Conservation (phyloP, 306 rosid species). For the Lithocarpus polystachyus region DNA sequence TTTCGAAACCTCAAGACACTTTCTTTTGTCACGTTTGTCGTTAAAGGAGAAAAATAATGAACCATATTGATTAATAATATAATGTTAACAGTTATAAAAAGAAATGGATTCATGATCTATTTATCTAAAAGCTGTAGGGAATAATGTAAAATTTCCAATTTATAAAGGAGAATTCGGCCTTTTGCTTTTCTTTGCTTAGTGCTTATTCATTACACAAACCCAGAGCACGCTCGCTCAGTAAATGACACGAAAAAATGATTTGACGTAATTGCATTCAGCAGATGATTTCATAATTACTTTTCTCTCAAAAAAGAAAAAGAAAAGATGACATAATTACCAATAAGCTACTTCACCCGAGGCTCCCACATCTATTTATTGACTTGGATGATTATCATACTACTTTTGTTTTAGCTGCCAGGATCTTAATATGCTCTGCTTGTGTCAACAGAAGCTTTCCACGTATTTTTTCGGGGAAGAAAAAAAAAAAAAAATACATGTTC, state of each 20-base stretch:
- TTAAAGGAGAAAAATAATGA: constrained; percentile 41
- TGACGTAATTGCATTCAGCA: background rate
- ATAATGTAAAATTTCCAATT: background rate
- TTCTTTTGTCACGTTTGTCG: constrained; percentile 59
- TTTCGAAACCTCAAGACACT: constrained; percentile 37
- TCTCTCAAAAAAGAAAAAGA: no score
- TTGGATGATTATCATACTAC: background rate
- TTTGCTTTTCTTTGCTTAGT: background rate
- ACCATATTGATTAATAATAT: constrained; percentile 21
- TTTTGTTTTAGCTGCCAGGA: background rate
- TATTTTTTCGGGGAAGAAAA: no score
- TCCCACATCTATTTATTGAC: background rate
- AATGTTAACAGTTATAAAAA: constrained; percentile 16
- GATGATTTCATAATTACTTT: background rate
- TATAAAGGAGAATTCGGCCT: background rate
- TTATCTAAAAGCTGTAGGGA: background rate
- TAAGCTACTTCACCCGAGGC: background rate
- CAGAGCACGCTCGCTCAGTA: background rate
- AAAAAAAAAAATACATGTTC: background rate
- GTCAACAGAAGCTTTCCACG: background rate
- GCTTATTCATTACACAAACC: background rate
- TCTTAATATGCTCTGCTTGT: background rate
- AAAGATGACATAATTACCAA: background rate
- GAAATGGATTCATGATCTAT: constrained; percentile 25
- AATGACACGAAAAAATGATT: constrained; percentile 11